Evolutionary conservation across 164 flowering plant genomes (phyloP).

Genomic region (Liriodendron chinense): DNA sequence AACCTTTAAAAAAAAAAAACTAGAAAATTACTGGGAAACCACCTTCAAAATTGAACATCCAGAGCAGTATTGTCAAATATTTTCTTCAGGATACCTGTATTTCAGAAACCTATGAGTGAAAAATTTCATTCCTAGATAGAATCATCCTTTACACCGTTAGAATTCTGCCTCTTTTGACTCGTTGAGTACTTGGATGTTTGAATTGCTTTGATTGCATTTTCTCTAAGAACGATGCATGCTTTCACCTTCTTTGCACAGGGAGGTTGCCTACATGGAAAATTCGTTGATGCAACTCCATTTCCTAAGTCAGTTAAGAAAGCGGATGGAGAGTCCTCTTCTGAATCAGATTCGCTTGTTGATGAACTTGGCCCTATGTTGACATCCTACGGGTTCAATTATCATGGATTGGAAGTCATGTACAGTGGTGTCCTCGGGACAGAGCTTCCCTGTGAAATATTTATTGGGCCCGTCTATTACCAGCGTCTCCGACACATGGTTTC

Average conservation of each 20-base stretch:
- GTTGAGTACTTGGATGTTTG: background rate
- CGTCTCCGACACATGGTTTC: conserved; percentile 98
- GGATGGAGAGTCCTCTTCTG: conserved; percentile 29
- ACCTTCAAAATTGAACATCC: too few relatives aligned
- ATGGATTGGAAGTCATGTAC: conserved; percentile 77
- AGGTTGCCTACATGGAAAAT: conserved; percentile 75
- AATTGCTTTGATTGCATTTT: background rate
- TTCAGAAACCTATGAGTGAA: too few relatives aligned
- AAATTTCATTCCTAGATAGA: too few relatives aligned
- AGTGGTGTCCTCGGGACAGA: conserved; percentile 92
- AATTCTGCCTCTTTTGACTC: too few relatives aligned
- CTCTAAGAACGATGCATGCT: background rate
- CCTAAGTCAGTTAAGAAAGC: conserved; percentile 37
- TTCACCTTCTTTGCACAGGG: conserved; percentile 43
- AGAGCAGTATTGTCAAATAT: too few relatives aligned
- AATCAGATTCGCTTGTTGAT: conserved; percentile 67
- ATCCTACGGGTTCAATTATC: conserved; percentile 70
- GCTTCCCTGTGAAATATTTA: conserved; percentile 81
- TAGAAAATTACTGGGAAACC: too few relatives aligned
- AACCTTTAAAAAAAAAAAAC: too few relatives aligned
- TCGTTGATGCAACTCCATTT: conserved; percentile 93
- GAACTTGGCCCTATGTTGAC: conserved; percentile 68
- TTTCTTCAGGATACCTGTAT: too few relatives aligned
- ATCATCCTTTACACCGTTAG: too few relatives aligned
- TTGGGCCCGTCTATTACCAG: conserved; percentile 97